Base-by-base conservation (phyloP, 139 green algal species). In the Chlorella sp. region DNA sequence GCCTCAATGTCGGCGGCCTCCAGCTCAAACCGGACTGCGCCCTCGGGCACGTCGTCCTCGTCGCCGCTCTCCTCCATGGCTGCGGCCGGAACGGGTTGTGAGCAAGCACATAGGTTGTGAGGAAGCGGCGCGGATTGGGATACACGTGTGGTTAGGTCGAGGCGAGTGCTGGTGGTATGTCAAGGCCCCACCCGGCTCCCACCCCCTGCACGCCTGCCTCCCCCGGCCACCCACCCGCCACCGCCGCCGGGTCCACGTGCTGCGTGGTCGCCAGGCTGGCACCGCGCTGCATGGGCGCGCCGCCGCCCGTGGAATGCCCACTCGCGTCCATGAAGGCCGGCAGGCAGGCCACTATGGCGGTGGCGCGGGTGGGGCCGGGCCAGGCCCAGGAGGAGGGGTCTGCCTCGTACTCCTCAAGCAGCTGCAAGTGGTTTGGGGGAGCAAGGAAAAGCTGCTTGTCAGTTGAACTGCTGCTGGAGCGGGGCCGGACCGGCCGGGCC, bases 271-370 rank as follows among this genome's bases (percentile, higher is more conserved):
- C 91, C 90, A 97, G 90, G 84, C 77, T 89, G 34, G 87, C 88
- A 24, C 91, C 90, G 40, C 91, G 81, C 67, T 83, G 73, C 78
- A 94, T 83, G 16, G 88, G 88, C 34, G 85, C 74, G 34, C 65
- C 87, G 8, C 78, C 84, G 58, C 90, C 90, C 48, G 80, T 90
- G 87, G 79, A 88, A 78, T 93, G 78, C 40, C 92, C 92, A 65
- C 76, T 90, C 44, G 87, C 88, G 69, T 94, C 92, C 78, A 94
- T 94, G 76, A 94, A 97, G n/a, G 92, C 90, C 16, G 97, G 97
- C 9, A 99, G 87, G 91, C 97, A 99, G 5, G 95, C 94, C 28
- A 99, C 93, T 64, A 99, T 94, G 78, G 93, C 94, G 41, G 97
- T 98, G 56, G 94, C 90, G 48, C 87, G 86, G 9, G 89, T 92